Evolutionary conservation across 2,329 filamentous ascomycete species (phyloP), one percentile per base, ranked within the genome.

Genomic region (Teratosphaeria zuluensis): DNA sequence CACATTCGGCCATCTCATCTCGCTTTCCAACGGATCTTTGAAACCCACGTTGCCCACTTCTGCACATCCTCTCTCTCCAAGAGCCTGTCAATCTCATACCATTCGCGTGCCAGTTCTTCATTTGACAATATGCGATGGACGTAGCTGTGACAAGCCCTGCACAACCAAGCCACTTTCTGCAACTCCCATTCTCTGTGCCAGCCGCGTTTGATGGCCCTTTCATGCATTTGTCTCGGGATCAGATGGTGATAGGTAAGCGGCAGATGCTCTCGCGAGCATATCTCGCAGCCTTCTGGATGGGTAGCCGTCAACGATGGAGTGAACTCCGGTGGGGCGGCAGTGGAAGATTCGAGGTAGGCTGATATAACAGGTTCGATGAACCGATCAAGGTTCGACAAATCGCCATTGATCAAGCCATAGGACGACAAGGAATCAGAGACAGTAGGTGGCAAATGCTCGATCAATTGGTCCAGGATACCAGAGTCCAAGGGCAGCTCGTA

Each of bases 91-190:
- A 94, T 83, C 0, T 84, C 92, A 74, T 84, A 90, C 70, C 80
- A 90, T 57, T 85, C 76, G 65, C 81, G 79, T 14, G 90, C 90
- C 64, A 95, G 74, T 64, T 88, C 88, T 78, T 95, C 90, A 69
- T 94, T 90, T 4, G 75, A 79, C 35, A 84, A 86, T 68, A 91
- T 82, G 46, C 83, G 77, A 76, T 95, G 90, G 70, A 95, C 89
- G 70, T 90, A 91, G 51, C 81, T 83, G 76, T 95, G 90, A 68
- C 90, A 95, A 2, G 89, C 87, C 55, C 89, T 80, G 73, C 90
- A 95, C 64, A 95, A 74, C 90, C 90, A 95, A 12, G 90, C 90
- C 21, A 94, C 90, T 69, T 85, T 90, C 67, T 89, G 84, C 59
- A 95, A 71, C 74, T 85, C 82, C 71, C 89, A 88, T 62, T 84